Conservation (phyloP, 495 filamentous ascomycete species). For the Lasiosphaeria hispida region DNA sequence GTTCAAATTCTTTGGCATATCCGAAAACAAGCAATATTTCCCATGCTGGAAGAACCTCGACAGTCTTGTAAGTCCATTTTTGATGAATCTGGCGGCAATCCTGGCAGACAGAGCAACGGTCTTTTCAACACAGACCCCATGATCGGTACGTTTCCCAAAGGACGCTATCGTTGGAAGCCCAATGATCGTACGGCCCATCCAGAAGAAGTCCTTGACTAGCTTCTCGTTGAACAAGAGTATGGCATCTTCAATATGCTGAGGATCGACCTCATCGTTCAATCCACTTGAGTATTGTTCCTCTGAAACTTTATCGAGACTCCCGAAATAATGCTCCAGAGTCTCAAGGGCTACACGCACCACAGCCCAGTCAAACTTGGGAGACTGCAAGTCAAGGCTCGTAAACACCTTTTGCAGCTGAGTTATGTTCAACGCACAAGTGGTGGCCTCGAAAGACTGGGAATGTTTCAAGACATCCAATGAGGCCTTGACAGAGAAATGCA, state of each 20-base stretch:
- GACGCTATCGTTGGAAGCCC: slow-evolving; percentile 18
- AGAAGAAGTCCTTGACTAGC: slow-evolving; percentile 39
- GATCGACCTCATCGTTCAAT: slow-evolving; percentile 23
- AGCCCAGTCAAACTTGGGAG: slow-evolving; percentile 41
- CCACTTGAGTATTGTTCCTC: slow-evolving; percentile 35
- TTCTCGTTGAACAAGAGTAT: slow-evolving; percentile 42
- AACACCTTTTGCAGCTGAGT: slow-evolving; percentile 46
- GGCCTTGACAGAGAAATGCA: slow-evolving; percentile 38
- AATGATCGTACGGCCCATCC: slow-evolving; percentile 37
- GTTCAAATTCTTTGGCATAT: slow-evolving; percentile 28
- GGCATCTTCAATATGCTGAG: slow-evolving; percentile 42
- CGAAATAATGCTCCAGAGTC: slow-evolving; percentile 38
- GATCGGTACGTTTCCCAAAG: slow-evolving; percentile 24
- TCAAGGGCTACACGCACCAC: slow-evolving; percentile 38
- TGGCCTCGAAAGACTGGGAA: slow-evolving; percentile 35
- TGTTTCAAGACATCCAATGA: slow-evolving; percentile 42
- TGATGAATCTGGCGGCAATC: slow-evolving; percentile 40
- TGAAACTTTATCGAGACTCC: slow-evolving; percentile 36
- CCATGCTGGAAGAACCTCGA: slow-evolving; percentile 39
- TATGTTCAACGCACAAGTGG: slow-evolving; percentile 37
- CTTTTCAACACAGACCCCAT: slow-evolving; percentile 37
- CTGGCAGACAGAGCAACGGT: slow-evolving; percentile 36
- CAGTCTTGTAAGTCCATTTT: slow-evolving; percentile 38
- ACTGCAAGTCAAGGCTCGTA: slow-evolving; percentile 39
- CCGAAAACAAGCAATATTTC: slow-evolving; percentile 39